Percentiles rank a stretch among this genome's conserved stretches.
Conservation (phyloP, 768 basidiomycete species). For the Lentinula raphanica region DNA sequence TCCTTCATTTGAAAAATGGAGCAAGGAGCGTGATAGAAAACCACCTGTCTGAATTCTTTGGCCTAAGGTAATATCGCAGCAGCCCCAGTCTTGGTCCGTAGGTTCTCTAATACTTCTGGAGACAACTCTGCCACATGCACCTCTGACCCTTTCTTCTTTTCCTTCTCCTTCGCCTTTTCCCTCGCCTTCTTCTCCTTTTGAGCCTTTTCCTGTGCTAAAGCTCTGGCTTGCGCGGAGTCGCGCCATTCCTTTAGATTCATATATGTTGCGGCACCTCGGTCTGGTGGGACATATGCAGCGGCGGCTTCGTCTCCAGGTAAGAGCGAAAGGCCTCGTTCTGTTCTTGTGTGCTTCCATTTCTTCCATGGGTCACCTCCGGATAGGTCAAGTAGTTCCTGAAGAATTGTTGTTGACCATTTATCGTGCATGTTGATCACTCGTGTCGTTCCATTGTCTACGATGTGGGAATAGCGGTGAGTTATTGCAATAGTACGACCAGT, state of each 20-base stretch:
- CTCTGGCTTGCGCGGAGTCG: neutral
- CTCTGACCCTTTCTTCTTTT: slow-evolving; percentile 74
- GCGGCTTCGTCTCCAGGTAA: slow-evolving; percentile 36
- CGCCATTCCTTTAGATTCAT: neutral
- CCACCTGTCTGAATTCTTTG: no score
- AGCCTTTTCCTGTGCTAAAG: neutral
- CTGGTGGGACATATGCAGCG: neutral
- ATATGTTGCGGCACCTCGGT: neutral
- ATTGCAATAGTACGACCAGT: slow-evolving; percentile 15
- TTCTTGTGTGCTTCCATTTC: slow-evolving; percentile 43
- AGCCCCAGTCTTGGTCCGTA: no score
- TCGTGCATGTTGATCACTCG: slow-evolving; percentile 50
- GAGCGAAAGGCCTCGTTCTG: slow-evolving; percentile 42
- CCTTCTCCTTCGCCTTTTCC: slow-evolving; percentile 77
- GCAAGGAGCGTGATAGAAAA: no score
- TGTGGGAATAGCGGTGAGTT: neutral
- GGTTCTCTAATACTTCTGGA: neutral
- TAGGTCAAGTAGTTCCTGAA: slow-evolving; percentile 65
- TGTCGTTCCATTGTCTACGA: slow-evolving; percentile 35
- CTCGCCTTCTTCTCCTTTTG: slow-evolving; percentile 69
- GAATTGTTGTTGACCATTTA: slow-evolving; percentile 76
- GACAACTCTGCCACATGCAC: neutral
- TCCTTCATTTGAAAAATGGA: no score
- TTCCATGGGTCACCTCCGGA: slow-evolving; percentile 60
- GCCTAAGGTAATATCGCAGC: no score